Evolutionary conservation across 306 rosid genomes (phyloP).

Genomic region (Abrus pulchellus): DNA sequence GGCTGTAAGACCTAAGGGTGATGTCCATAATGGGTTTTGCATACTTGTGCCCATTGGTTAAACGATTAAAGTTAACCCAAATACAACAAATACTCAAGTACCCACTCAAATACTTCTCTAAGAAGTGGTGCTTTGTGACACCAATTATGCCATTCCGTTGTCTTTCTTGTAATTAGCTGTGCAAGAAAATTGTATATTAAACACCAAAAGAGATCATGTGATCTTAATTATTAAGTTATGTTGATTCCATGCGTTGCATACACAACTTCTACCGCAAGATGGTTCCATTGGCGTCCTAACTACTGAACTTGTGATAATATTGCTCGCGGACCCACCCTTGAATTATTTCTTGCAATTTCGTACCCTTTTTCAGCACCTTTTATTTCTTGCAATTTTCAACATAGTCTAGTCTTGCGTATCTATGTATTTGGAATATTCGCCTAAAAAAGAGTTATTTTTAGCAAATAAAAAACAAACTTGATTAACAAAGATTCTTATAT

Average conservation of each 20-base stretch:
- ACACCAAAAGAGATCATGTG: constrained; percentile 45
- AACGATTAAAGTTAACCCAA: constrained; percentile 41
- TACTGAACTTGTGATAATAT: constrained; percentile 36
- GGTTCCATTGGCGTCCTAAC: constrained; percentile 47
- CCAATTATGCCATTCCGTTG: constrained; percentile 69
- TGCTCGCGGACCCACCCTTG: constrained; percentile 40
- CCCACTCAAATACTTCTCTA: constrained; percentile 66
- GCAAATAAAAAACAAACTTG: neutral
- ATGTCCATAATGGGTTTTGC: constrained; percentile 21
- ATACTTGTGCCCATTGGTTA: constrained; percentile 35
- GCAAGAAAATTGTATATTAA: constrained; percentile 47
- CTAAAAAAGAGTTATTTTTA: neutral
- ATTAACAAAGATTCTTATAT: neutral
- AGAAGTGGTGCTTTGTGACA: constrained; percentile 71
- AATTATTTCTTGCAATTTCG: constrained; percentile 25
- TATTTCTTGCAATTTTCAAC: constrained; percentile 20
- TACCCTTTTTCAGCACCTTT: neutral
- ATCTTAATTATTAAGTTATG: constrained; percentile 42
- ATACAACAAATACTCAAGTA: constrained; percentile 64
- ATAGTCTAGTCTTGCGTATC: neutral
- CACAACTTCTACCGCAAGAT: constrained; percentile 44
- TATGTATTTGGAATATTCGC: constrained; percentile 1
- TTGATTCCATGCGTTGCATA: constrained; percentile 49
- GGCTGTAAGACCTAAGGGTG: constrained; percentile 35
- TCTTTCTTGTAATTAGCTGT: constrained; percentile 68